Percentiles rank a stretch among this genome's conserved stretches.
These are phyloP conservation scores for Coccomyxa sp. DNA, from an alignment of 139 green algal species.

Conservation along the genomic window DNA sequence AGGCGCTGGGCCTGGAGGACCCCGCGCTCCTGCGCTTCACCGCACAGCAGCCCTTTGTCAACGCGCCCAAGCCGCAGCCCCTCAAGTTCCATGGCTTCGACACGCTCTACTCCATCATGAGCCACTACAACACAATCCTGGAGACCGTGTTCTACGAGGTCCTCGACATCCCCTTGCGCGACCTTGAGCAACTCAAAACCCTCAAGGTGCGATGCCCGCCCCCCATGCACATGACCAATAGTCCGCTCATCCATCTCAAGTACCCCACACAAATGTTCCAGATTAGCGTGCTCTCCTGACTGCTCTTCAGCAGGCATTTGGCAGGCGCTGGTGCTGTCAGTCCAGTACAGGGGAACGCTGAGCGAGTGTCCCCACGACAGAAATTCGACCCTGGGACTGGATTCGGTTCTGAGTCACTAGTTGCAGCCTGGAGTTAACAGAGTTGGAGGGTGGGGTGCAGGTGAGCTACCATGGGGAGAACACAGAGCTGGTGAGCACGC, in stretches of 20 bases:
- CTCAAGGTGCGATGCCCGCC: slow-evolving; percentile 38
- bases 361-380: too few species aligned
- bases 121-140: background rate
- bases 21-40: slow-evolving; percentile 64
- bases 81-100: slow-evolving; percentile 42
- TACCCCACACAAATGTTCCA: too few species aligned
- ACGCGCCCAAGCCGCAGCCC: slow-evolving; percentile 31
- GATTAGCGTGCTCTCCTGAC: too few species aligned
- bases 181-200: slow-evolving; percentile 72
- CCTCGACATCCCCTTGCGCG: slow-evolving; percentile 87
- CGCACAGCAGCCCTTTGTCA: slow-evolving; percentile 69
- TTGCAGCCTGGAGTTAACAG: too few species aligned
- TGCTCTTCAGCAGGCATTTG: too few species aligned
- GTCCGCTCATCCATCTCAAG: too few species aligned
- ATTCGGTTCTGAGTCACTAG: too few species aligned
- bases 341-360: too few species aligned
- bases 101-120: background rate
- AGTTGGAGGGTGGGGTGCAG: slow-evolving; percentile 4
- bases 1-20: slow-evolving; percentile 39
- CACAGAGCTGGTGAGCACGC: slow-evolving; percentile 64
- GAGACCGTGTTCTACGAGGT: slow-evolving; percentile 92
- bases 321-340: too few species aligned
- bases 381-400: too few species aligned
- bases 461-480: slow-evolving; percentile 68
- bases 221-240: too few species aligned